A percentile compares a stretch with the other conserved stretches of the same genome.
Conservation (phyloP, 768 basidiomycete genomes). For the Suillus brevipes region DNA sequence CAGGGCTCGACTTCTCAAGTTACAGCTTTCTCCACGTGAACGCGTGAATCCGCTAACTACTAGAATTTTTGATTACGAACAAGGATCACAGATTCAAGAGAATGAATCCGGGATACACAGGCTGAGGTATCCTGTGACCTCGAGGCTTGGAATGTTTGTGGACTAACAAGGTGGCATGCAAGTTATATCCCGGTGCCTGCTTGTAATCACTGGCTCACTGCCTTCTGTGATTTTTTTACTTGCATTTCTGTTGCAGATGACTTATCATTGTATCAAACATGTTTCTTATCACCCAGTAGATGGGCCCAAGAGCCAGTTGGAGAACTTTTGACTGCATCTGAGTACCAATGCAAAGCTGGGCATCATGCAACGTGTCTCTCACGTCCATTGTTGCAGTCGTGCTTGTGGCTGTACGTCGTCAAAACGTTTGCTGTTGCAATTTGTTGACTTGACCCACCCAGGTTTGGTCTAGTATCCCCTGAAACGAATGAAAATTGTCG, state of each 20-base stretch:
- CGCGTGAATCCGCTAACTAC: slow-evolving; percentile 64
- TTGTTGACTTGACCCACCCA: not conserved
- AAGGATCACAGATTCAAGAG: slow-evolving; percentile 91
- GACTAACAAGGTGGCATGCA: slow-evolving; percentile 77
- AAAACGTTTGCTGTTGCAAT: slow-evolving; percentile 2
- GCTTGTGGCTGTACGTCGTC: slow-evolving; percentile 76
- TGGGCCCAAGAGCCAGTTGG: slow-evolving; percentile 72
- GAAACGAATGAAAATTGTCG: not conserved
- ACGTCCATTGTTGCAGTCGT: slow-evolving; percentile 88
- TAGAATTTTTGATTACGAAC: slow-evolving; percentile 56
- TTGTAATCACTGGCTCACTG: not conserved
- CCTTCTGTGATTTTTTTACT: not conserved
- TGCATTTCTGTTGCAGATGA: not conserved
- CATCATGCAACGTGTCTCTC: slow-evolving; percentile 79
- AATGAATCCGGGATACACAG: slow-evolving; percentile 97
- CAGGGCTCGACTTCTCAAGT: slow-evolving; percentile 71
- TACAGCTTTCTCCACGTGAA: slow-evolving; percentile 84
- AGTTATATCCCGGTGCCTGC: slow-evolving; percentile 33
- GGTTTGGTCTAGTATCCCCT: not conserved
- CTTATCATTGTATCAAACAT: slow-evolving; percentile 20
- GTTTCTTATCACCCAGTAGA: slow-evolving; percentile 73
- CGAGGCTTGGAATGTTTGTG: slow-evolving; percentile 38
- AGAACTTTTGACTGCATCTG: slow-evolving; percentile 84
- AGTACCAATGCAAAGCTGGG: slow-evolving; percentile 93
- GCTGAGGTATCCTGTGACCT: slow-evolving; percentile 89